Percentiles rank a stretch among this genome's conserved stretches.
Evolutionary conservation across 2,329 filamentous ascomycete species (phyloP).

Genomic region (Calonectria honghensis): DNA sequence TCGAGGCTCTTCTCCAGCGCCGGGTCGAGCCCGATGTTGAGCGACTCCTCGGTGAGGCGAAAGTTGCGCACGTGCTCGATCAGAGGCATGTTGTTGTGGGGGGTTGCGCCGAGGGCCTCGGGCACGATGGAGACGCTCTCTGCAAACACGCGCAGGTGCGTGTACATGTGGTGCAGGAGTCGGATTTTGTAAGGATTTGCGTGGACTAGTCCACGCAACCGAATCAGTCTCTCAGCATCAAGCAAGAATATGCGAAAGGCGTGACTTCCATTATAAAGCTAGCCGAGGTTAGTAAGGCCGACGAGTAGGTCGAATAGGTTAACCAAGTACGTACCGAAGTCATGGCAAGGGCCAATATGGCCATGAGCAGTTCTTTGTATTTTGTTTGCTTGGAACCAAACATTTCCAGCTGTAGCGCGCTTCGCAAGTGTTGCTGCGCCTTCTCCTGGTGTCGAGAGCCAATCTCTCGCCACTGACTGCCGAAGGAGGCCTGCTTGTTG

Average conservation of each 20-base stretch:
- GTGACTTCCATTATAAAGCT: slow-evolving; percentile 47
- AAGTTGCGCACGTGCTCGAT: slow-evolving; percentile 51
- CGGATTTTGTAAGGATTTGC: slow-evolving; percentile 64
- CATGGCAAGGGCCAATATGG: slow-evolving; percentile 59
- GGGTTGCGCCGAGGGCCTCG: slow-evolving; percentile 24
- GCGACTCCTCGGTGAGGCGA: slow-evolving; percentile 52
- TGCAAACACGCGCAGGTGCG: slow-evolving; percentile 65
- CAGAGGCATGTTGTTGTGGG: background rate
- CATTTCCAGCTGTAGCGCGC: slow-evolving; percentile 59
- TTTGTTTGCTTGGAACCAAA: slow-evolving; percentile 60
- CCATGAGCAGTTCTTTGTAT: slow-evolving; percentile 67
- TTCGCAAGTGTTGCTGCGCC: slow-evolving; percentile 58
- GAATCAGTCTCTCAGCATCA: slow-evolving; percentile 66
- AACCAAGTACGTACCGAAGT: slow-evolving; percentile 42
- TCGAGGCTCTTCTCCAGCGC: slow-evolving; percentile 58
- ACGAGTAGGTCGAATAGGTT: accelerated
- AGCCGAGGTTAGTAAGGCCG: background rate
- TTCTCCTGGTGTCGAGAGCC: slow-evolving; percentile 55
- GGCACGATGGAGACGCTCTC: slow-evolving; percentile 60
- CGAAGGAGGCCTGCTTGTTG: slow-evolving; percentile 25
- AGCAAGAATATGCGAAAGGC: slow-evolving; percentile 56
- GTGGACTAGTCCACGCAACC: slow-evolving; percentile 58
- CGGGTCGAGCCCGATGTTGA: slow-evolving; percentile 56
- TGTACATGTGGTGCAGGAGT: slow-evolving; percentile 68
- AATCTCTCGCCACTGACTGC: slow-evolving; percentile 55